A percentile compares a stretch with the other conserved stretches of the same genome.
Conservation (phyloP, 2,329 filamentous ascomycete genomes). For the Diaporthe ilicicola region DNA sequence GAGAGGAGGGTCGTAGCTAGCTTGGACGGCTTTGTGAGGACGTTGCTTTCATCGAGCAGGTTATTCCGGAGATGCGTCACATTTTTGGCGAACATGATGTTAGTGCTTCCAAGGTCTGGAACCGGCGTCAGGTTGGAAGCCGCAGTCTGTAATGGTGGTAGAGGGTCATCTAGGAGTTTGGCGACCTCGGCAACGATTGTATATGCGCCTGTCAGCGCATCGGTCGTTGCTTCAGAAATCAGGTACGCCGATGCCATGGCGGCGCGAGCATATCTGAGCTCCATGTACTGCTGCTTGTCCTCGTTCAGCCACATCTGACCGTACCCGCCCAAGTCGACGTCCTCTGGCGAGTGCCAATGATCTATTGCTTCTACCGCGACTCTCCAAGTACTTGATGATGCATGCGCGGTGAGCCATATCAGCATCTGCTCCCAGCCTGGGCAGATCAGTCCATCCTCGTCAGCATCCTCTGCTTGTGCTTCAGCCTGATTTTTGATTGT, state of each 20-base stretch:
- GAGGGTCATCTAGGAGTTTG: constrained; percentile 66
- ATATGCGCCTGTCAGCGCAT: constrained; percentile 69
- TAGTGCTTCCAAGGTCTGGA: constrained; percentile 41
- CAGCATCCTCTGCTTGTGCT: constrained; percentile 38
- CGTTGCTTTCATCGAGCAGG: constrained; percentile 67
- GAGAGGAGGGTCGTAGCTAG: constrained; percentile 67
- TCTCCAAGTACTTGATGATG: constrained; percentile 65
- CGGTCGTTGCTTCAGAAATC: constrained; percentile 65
- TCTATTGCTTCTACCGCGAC: constrained; percentile 70
- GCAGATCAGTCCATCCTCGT: constrained; percentile 48
- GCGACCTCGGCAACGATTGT: constrained; percentile 67
- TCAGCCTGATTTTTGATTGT: constrained; percentile 42
- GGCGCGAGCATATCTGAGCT: constrained; percentile 72
- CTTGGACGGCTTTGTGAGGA: constrained; percentile 68
- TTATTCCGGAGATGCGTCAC: constrained; percentile 57
- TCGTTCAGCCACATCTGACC: constrained; percentile 67
- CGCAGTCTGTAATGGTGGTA: constrained; percentile 59
- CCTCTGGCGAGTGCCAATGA: constrained; percentile 77
- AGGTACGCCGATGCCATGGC: constrained; percentile 74
- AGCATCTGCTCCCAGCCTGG: constrained; percentile 75
- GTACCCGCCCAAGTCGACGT: constrained; percentile 73
- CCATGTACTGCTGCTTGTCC: constrained; percentile 65
- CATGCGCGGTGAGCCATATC: constrained; percentile 71
- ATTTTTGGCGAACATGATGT: constrained; percentile 50
- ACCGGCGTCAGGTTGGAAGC: constrained; percentile 56